These are phyloP conservation scores for Ceratorhiza oryzae-sativae DNA, from an alignment of 1,284 basidiomycete genomes.

Conservation along the genomic window DNA sequence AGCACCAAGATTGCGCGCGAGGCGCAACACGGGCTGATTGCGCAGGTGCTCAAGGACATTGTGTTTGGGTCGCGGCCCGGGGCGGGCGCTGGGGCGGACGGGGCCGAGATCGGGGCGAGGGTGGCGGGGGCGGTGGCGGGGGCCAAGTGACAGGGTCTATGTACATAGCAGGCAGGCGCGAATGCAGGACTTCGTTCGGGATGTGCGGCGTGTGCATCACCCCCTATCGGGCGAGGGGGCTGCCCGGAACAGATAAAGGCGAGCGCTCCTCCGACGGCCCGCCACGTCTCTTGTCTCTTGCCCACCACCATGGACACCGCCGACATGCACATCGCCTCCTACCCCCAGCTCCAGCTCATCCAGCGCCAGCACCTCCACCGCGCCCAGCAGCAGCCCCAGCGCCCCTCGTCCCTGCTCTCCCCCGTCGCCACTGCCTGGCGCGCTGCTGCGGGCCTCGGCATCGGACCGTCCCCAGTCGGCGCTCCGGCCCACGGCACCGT, in stretches of 20 bases:
- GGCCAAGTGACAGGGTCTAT: constrained; percentile 10
- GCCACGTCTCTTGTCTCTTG: background rate
- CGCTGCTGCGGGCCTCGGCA: constrained; percentile 17
- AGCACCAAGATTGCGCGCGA: constrained; percentile 87
- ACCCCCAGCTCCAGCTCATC: constrained; percentile 37
- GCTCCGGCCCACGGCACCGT: constrained; percentile 30
- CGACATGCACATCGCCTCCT: constrained; percentile 35
- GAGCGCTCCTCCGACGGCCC: no score
- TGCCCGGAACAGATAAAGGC: constrained; percentile 17
- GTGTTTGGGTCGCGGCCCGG: constrained; percentile 58
- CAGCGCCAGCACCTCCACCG: constrained; percentile 34
- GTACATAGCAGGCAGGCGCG: background rate
- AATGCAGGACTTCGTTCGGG: background rate
- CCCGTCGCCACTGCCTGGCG: constrained; percentile 24
- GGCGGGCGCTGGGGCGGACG: constrained; percentile 4
- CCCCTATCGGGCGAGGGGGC: constrained; percentile 16
- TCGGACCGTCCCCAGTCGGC: constrained; percentile 4
- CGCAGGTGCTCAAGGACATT: constrained; percentile 88
- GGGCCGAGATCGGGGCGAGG: constrained; percentile 2
- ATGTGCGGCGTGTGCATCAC: constrained; percentile 8
- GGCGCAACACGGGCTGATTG: constrained; percentile 88
- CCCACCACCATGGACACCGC: constrained; percentile 18
- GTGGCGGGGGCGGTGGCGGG: constrained; percentile 38
- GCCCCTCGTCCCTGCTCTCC: constrained; percentile 1
- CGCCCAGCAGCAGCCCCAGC: constrained; percentile 19